These are phyloP conservation scores for Suillus clintonianus DNA, from an alignment of 768 basidiomycete genomes.

Conservation along the genomic window DNA sequence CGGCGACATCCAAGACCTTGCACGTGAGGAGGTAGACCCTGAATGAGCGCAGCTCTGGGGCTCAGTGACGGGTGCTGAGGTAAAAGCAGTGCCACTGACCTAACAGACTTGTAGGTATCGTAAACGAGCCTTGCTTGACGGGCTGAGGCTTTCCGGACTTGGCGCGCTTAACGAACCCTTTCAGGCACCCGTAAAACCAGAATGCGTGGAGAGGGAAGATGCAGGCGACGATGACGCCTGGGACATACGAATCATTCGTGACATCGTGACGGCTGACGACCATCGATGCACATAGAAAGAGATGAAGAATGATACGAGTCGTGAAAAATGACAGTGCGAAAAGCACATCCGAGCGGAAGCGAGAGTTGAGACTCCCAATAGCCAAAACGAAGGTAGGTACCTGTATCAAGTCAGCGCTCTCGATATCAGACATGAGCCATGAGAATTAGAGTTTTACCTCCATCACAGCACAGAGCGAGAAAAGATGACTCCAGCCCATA, in stretches of 20 bases:
- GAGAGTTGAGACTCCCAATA: constrained; percentile 44
- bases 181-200: constrained; percentile 56
- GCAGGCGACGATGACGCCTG: constrained; percentile 38
- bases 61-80: neutral
- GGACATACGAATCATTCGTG: constrained; percentile 38
- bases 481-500: constrained; percentile 40
- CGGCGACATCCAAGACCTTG: constrained; percentile 19
- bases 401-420: constrained; percentile 21
- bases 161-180: constrained; percentile 43
- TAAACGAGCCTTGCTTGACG: neutral
- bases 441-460: constrained; percentile 36
- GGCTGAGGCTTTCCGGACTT: constrained; percentile 8
- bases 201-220: constrained; percentile 52
- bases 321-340: constrained; percentile 54
- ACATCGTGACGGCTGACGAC: constrained; percentile 28
- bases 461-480: constrained; percentile 48
- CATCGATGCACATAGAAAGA: constrained; percentile 36
- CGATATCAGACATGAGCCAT: neutral
- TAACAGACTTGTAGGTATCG: neutral
- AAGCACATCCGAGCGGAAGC: constrained; percentile 46
- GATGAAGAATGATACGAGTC: constrained; percentile 51
- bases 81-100: constrained; percentile 10
- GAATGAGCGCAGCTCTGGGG: neutral
- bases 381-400: constrained; percentile 58
- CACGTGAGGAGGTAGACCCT: constrained; percentile 11